Conservation (phyloP, 1,284 basidiomycete species). For the Boletus semigastroideus region DNA sequence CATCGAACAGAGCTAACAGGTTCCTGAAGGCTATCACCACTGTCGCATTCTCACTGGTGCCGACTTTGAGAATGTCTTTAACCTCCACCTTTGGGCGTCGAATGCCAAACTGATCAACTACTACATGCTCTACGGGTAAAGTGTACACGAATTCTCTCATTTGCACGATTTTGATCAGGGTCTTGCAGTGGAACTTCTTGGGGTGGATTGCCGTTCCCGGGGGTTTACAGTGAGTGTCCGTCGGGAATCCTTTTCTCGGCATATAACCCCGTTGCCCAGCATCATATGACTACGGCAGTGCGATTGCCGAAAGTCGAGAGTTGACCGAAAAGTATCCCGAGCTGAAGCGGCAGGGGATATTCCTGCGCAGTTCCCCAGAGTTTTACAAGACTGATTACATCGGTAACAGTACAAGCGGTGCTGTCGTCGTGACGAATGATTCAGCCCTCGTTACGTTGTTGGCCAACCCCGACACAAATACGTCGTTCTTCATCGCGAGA, state of each 20-base stretch:
- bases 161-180: slow-evolving; percentile 1
- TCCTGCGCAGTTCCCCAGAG: slow-evolving; percentile 70
- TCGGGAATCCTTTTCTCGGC: neutral
- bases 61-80: slow-evolving; percentile 73
- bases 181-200: slow-evolving; percentile 68
- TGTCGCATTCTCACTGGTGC: slow-evolving; percentile 62
- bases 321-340: slow-evolving; percentile 70
- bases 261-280: slow-evolving; percentile 29
- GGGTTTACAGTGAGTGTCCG: slow-evolving; percentile 49
- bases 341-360: slow-evolving; percentile 72
- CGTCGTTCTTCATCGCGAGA: slow-evolving; percentile 70
- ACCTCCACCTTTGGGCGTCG: slow-evolving; percentile 71
- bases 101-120: slow-evolving; percentile 77
- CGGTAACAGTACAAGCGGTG: slow-evolving; percentile 55
- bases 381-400: slow-evolving; percentile 78
- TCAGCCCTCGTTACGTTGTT: slow-evolving; percentile 63
- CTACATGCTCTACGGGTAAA: slow-evolving; percentile 77
- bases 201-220: slow-evolving; percentile 71
- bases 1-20: slow-evolving; percentile 9
- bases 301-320: slow-evolving; percentile 69
- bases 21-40: slow-evolving; percentile 41
- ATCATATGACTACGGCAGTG: slow-evolving; percentile 68
- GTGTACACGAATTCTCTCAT: neutral
- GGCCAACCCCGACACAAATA: slow-evolving; percentile 60
- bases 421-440: slow-evolving; percentile 47